Percentiles rank a stretch among this genome's conserved stretches.
Evolutionary conservation across 371 early-diverging fungal species (phyloP).

Genomic region (Blakeslea trispora): DNA sequence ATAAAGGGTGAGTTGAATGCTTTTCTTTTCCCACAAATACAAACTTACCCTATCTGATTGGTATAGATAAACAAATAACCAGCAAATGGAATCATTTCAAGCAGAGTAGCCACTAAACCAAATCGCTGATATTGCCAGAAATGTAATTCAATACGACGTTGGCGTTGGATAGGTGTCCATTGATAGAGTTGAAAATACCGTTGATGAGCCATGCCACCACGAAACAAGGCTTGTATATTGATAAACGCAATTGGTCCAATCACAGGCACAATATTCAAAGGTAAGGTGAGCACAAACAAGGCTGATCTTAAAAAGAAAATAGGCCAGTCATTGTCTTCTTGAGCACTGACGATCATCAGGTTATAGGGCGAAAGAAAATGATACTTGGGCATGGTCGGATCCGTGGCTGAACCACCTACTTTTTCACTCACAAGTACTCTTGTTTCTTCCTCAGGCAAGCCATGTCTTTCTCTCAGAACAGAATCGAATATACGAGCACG

Average conservation of each 20-base stretch:
- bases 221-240: slow-evolving; percentile 35
- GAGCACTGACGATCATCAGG: slow-evolving; percentile 33
- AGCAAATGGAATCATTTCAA: slow-evolving; percentile 49
- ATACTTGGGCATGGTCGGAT: slow-evolving; percentile 3
- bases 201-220: slow-evolving; percentile 36
- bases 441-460: slow-evolving; percentile 14
- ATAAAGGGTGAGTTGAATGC: too few relatives aligned
- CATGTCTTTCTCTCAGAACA: slow-evolving; percentile 29
- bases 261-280: slow-evolving; percentile 38
- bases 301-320: slow-evolving; percentile 27
- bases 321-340: slow-evolving; percentile 29
- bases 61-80: slow-evolving; percentile 48
- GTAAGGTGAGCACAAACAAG: slow-evolving; percentile 36
- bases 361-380: slow-evolving; percentile 31
- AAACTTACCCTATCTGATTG: slow-evolving; percentile 47
- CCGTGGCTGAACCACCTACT: slow-evolving; percentile 16
- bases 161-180: slow-evolving; percentile 31
- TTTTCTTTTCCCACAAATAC: too few relatives aligned
- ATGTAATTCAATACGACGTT: slow-evolving; percentile 30
- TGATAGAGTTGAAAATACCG: slow-evolving; percentile 40
- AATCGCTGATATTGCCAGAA: slow-evolving; percentile 45
- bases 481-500: slow-evolving; percentile 41
- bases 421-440: slow-evolving; percentile 4
- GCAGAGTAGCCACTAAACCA: slow-evolving; percentile 37
- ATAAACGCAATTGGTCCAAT: slow-evolving; percentile 36